Evolutionary conservation across 2,329 filamentous ascomycete species (phyloP), one percentile per base, ranked within the genome.

Genomic region (Pseudocercospora ulei): DNA sequence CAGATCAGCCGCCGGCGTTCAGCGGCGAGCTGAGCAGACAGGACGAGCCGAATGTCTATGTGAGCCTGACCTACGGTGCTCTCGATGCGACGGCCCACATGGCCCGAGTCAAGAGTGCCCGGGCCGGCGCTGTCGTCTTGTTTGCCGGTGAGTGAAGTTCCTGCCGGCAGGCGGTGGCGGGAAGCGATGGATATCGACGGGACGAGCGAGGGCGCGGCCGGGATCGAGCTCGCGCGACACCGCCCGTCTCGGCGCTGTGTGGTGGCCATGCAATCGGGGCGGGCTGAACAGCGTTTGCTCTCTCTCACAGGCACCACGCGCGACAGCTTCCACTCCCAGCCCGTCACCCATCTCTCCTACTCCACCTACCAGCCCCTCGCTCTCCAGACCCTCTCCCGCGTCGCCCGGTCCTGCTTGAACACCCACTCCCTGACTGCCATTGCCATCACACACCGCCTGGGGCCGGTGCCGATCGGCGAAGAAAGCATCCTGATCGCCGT

Each of bases 401-500:
- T 90, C 51, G 75, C 76, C 25, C 63, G 66, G 4, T 60, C 67
- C 3, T 62, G 87, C 3, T 61, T 63, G 9, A 55, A 62, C 7
- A 76, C 75, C 49, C 77, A 93, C 58, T 64, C 61, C 1, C 71
- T 94, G 11, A 72, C 74, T 23, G 80, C 76, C 5, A 76, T 96
- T 42, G 77, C 80, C 34, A 82, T 96, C 60, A 70, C 82, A 8
- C 90, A 96, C 64, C 75, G 88, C 3, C 69, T 96, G 3, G 90
- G 90, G 0, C 71, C 75, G 12, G 88, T 95, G 9, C 83, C 84
- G 2, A 79, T 96, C 39, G 81, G 78, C n/a, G 84, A 95, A 62
- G 87, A 95, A 65, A 93, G 84, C 58, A 88, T 98, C 45, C 65
- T 92, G 39, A 86, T 96, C 53, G 82, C 84, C 1, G 82, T 95